A percentile compares a stretch with the other conserved stretches of the same genome.
Conservation (phyloP, 176 grass and related monocot genomes). For the Triticum turgidum region DNA sequence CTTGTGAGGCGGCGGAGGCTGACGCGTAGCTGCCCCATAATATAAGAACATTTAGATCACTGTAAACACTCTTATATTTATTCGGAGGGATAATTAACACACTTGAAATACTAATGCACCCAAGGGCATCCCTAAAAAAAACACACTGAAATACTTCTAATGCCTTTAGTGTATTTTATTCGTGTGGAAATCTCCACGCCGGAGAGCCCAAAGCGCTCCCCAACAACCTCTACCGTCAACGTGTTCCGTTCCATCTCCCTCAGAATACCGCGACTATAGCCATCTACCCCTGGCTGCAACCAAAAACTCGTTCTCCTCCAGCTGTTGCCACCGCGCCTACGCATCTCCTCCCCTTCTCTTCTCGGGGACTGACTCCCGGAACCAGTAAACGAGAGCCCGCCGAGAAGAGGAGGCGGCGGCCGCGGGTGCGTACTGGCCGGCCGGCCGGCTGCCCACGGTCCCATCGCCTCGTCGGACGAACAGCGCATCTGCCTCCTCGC, state of each 20-base stretch:
- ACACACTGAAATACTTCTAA: too few relatives aligned
- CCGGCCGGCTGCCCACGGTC: background rate
- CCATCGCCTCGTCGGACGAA: background rate
- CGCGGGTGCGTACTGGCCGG: background rate
- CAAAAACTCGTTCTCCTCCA: background rate
- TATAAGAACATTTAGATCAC: too few relatives aligned
- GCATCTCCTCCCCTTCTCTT: background rate
- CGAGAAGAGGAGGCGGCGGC: background rate
- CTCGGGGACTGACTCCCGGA: background rate
- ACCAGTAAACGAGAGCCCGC: background rate
- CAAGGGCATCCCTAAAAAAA: too few relatives aligned
- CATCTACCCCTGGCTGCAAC: background rate
- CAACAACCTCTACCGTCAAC: conserved; percentile 12
- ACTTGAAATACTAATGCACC: too few relatives aligned
- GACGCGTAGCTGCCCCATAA: too few relatives aligned
- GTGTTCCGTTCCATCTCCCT: conserved; percentile 13
- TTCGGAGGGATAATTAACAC: too few relatives aligned
- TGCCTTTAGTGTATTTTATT: too few relatives aligned
- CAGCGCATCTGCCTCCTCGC: background rate
- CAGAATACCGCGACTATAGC: background rate
- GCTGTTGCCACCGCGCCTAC: conserved; percentile 5
- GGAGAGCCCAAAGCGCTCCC: conserved; percentile 6
- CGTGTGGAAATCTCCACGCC: background rate
- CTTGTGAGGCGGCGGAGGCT: too few relatives aligned
- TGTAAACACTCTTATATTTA: too few relatives aligned